A percentile compares a stretch with the other conserved stretches of the same genome.
phyloP scores from a whole-genome alignment of 371 early-diverging fungal species.

The Entomophthora muscae region DNA sequence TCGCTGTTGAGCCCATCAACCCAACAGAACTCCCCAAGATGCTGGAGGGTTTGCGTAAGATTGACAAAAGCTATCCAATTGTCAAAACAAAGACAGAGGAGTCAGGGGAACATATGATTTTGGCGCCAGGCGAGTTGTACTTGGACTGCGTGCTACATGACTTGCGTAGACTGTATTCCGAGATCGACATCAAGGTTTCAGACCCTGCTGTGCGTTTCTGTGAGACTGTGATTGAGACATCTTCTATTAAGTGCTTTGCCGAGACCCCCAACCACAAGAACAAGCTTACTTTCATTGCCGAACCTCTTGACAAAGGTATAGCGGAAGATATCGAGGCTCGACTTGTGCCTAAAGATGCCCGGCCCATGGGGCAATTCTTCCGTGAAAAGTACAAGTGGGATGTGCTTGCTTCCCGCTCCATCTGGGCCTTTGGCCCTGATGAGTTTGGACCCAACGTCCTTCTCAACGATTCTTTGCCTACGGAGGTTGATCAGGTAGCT shows the following conservation, averaged over 20 bases:
- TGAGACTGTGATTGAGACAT: slow-evolving; percentile 90
- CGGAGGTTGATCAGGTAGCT: slow-evolving; percentile 68
- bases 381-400: slow-evolving; percentile 84
- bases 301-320: slow-evolving; percentile 80
- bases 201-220: slow-evolving; percentile 92
- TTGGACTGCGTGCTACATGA: slow-evolving; percentile 93
- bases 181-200: slow-evolving; percentile 90
- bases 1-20: slow-evolving; percentile 91
- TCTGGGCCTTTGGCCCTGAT: slow-evolving; percentile 96
- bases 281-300: slow-evolving; percentile 86
- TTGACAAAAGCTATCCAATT: slow-evolving; percentile 89
- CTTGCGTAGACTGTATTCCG: slow-evolving; percentile 79
- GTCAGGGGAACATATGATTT: slow-evolving; percentile 87
- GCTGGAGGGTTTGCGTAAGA: slow-evolving; percentile 87
- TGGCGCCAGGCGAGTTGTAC: slow-evolving; percentile 90
- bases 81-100: slow-evolving; percentile 88
- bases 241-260: slow-evolving; percentile 84
- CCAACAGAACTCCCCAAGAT: slow-evolving; percentile 95
- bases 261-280: slow-evolving; percentile 97
- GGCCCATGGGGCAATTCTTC: slow-evolving; percentile 62
- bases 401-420: slow-evolving; percentile 71
- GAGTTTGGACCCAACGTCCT: slow-evolving; percentile 81
- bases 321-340: slow-evolving; percentile 74
- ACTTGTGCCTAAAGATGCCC: slow-evolving; percentile 32
- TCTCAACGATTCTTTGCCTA: slow-evolving; percentile 83